phyloP scores from a whole-genome alignment of 495 filamentous ascomycete genomes.

The Cercophora sp. region DNA sequence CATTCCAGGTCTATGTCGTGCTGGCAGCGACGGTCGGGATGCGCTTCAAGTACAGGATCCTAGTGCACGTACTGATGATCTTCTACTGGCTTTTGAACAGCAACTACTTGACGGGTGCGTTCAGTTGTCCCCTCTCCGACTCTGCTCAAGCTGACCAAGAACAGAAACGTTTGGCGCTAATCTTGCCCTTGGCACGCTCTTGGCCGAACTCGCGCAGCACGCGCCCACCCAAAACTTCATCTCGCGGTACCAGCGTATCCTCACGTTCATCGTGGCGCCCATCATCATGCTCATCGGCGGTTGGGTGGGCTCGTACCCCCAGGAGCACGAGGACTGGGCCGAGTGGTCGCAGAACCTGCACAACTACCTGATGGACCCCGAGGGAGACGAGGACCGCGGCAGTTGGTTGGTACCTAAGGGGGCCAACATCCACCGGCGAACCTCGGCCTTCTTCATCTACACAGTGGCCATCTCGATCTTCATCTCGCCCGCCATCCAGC shows the following conservation, averaged over 20 bases:
- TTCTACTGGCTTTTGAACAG: conserved; percentile 51
- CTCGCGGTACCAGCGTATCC: conserved; percentile 42
- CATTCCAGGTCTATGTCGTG: conserved; percentile 59
- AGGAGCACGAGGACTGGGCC: conserved; percentile 54
- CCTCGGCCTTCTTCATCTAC: conserved; percentile 50
- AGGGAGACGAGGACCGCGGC: conserved; percentile 26
- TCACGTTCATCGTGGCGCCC: conserved; percentile 41
- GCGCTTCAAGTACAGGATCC: conserved; percentile 53
- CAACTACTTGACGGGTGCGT: conserved; percentile 29
- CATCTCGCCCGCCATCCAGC: conserved; percentile 52
- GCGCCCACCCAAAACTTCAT: conserved; percentile 49
- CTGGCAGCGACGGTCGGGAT: conserved; percentile 54
- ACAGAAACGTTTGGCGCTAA: conserved; percentile 56
- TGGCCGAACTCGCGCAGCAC: conserved; percentile 58
- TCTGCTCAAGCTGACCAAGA: conserved; percentile 8
- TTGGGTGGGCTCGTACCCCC: conserved; percentile 56
- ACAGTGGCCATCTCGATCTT: conserved; percentile 52
- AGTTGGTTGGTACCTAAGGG: conserved; percentile 53
- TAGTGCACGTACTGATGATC: conserved; percentile 46
- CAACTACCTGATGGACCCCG: conserved; percentile 13
- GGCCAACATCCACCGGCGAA: conserved; percentile 50
- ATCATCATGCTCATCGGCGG: conserved; percentile 48
- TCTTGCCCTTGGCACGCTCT: conserved; percentile 57
- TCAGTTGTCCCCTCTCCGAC: neutral
- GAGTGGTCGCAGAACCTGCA: conserved; percentile 54